Percentiles rank a stretch among this genome's conserved stretches.
Conservation (phyloP, 768 basidiomycete species). For the Amanita jacksonii region DNA sequence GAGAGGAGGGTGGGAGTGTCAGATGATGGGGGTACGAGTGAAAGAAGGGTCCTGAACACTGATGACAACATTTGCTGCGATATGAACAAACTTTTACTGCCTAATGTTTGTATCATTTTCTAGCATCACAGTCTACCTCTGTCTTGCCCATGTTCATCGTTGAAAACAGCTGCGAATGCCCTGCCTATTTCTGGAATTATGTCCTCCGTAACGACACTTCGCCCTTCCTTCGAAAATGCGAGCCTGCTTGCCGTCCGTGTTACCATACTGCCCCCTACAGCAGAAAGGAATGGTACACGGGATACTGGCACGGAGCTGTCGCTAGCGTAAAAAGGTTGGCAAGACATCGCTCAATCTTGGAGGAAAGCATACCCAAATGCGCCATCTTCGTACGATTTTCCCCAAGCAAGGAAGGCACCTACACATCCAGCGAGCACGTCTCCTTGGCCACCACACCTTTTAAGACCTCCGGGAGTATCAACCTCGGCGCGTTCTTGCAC, state of each 20-base stretch:
- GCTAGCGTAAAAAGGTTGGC: slow-evolving; percentile 21
- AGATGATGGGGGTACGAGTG: no score
- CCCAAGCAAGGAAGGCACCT: slow-evolving; percentile 92
- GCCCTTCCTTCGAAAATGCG: slow-evolving; percentile 68
- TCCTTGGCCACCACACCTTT: slow-evolving; percentile 94
- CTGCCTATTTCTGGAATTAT: slow-evolving; percentile 57
- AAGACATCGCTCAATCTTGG: neutral
- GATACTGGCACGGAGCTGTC: slow-evolving; percentile 46
- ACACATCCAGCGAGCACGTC: slow-evolving; percentile 86
- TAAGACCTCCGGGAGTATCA: slow-evolving; percentile 70
- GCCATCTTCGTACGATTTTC: slow-evolving; percentile 83
- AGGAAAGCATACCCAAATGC: slow-evolving; percentile 54
- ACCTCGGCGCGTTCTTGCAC: slow-evolving; percentile 55
- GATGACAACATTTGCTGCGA: no score
- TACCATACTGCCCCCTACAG: slow-evolving; percentile 79
- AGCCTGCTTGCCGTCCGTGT: slow-evolving; percentile 75
- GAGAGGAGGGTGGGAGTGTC: no score
- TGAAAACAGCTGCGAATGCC: slow-evolving; percentile 70
- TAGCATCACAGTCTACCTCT: slow-evolving; percentile 15
- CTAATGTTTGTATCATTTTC: no score
- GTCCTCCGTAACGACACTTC: slow-evolving; percentile 78
- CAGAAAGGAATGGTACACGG: slow-evolving; percentile 74
- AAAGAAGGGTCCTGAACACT: no score
- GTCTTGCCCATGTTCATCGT: slow-evolving; percentile 33
- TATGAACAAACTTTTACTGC: no score